Conservation (phyloP, 2,329 filamentous ascomycete genomes). For the Albophoma yamanashiensis region DNA sequence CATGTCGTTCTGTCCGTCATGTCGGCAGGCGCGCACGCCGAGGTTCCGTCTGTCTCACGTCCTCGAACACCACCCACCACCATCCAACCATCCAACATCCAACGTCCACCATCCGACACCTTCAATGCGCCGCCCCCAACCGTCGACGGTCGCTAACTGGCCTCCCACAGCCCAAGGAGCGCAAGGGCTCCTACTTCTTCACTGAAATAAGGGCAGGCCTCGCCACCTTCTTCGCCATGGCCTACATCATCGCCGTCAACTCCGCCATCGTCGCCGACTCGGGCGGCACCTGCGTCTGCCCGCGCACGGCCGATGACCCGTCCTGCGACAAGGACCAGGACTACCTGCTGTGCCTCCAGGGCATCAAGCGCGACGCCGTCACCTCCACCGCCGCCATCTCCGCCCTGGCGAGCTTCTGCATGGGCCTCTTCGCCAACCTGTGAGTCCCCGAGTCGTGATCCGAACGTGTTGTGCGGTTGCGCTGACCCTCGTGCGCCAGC, state of each 20-base stretch:
- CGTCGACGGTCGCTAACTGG: neutral
- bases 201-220: constrained; percentile 78
- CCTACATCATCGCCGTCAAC: constrained; percentile 44
- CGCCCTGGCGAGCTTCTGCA: constrained; percentile 67
- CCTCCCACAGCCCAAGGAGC: constrained; percentile 48
- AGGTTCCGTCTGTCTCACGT: neutral
- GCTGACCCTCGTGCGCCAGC: constrained; percentile 7
- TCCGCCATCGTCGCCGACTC: constrained; percentile 47
- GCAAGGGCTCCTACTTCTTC: constrained; percentile 66
- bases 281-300: constrained; percentile 69
- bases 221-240: constrained; percentile 64
- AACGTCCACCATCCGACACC: neutral
- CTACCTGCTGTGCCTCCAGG: constrained; percentile 53
- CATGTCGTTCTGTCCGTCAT: too few species aligned
- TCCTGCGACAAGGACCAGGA: constrained; percentile 42
- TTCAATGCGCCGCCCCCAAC: neutral
- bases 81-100: too few species aligned
- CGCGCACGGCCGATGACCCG: constrained; percentile 35
- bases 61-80: neutral
- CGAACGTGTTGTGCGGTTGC: neutral
- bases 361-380: constrained; percentile 66
- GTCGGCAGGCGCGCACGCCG: neutral
- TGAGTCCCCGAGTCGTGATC: constrained; percentile 17
- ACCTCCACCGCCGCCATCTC: constrained; percentile 79
- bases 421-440: constrained; percentile 76